Base-by-base conservation (phyloP, 306 rosid genomes). In the Calophaca sinica region DNA sequence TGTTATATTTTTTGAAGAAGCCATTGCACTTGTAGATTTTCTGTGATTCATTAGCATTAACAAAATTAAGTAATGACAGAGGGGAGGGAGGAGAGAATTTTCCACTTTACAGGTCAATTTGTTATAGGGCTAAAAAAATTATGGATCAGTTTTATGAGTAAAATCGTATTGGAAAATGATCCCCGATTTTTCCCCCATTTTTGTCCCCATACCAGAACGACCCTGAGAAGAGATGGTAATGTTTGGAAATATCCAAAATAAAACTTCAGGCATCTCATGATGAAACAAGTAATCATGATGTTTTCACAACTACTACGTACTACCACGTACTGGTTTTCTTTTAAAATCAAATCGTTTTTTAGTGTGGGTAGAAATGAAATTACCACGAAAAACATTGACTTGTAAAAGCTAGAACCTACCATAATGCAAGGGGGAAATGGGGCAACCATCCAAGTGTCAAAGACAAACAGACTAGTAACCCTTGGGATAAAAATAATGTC, bases 1-100 rank as follows among this genome's bases (percentile, higher is more conserved):
- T 5, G 84, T 62, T 53, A 88, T 46, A 69, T 85, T 86, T 84
- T 84, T 91, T 26, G 93, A 86, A 83, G 96, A 89, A 73, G 87
- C 88, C 48, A 29, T 58, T 61, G 84, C 14, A 66, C 79, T 81
- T 64, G 92, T 80, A 62, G 90, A 62, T 72, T 84, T 91, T 79
- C 98, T 91, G 93, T 69, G 64, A 73, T 59, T 55, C 60, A 80
- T 53, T 26, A 54, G 59, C 45, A 44, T 71, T 41, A 83, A 74
- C 57, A 77, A 57, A 70, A 77, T n/a, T 67, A 6, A 79, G 73
- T 59, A 57, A 52, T 45, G 36, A 59, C 10, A 41, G 9, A 28
- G 10, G 29, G 31, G n/a, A 38, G 41, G 7, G 2, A 42, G 45
- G 49, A 50, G 53, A 28, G 57, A 29, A 3, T 31, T 65, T 38